Conservation (phyloP, 2,329 filamentous ascomycete species). For the Ilyonectria mors-panacis region DNA sequence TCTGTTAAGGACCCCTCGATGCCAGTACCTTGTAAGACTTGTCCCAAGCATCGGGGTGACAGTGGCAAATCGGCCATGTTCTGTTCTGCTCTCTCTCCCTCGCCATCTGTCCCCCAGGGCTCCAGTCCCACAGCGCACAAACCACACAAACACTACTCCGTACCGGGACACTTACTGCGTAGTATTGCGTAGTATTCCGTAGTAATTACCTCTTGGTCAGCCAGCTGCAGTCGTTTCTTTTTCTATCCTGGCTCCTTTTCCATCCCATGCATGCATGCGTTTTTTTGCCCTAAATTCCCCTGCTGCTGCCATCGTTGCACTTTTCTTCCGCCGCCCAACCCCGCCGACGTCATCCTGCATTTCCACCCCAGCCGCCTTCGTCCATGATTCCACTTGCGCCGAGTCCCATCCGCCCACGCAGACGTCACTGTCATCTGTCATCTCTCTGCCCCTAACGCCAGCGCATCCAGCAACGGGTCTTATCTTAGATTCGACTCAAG, state of each 20-base stretch:
- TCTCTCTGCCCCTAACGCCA: neutral
- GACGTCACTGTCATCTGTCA: conserved; percentile 4
- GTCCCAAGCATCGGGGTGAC: conserved; percentile 22
- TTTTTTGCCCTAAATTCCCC: neutral
- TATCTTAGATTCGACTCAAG: neutral
- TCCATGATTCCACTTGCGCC: neutral
- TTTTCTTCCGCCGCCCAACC: neutral
- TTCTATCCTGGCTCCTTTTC: neutral
- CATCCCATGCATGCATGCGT: neutral
- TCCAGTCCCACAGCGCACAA: neutral
- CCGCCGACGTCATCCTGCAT: conserved; percentile 34
- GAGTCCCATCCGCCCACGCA: neutral
- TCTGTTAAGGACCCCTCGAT: neutral
- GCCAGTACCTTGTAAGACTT: conserved; percentile 21
- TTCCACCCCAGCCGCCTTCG: neutral
- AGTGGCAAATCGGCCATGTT: conserved; percentile 23
- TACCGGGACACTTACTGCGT: too few relatives aligned
- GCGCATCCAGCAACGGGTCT: neutral
- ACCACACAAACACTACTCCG: neutral
- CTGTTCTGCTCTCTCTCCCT: neutral
- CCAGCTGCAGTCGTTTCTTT: too few relatives aligned
- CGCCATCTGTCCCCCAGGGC: neutral
- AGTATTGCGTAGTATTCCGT: too few relatives aligned
- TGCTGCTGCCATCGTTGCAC: conserved; percentile 11
- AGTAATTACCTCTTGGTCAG: too few relatives aligned